Conservation (phyloP, 1,284 basidiomycete species). For the Fomes fomentarius region DNA sequence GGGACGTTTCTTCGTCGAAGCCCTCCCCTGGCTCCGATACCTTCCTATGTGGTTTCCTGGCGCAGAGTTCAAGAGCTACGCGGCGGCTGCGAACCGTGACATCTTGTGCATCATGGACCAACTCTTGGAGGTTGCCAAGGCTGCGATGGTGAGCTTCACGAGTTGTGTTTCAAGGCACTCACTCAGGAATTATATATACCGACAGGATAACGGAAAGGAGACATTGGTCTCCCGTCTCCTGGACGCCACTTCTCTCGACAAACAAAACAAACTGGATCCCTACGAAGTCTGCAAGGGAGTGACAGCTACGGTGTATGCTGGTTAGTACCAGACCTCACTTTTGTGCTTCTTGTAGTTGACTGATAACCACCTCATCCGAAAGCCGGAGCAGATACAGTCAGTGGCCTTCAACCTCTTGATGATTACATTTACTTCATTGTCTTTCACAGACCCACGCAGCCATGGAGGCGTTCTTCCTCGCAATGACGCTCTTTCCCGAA, state of each 20-base stretch:
- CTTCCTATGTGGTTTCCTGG: conserved; percentile 9
- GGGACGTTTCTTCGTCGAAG: conserved; percentile 5
- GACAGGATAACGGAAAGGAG: not conserved
- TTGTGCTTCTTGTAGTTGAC: too few species aligned
- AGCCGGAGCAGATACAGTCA: too few species aligned
- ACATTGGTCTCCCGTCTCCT: not conserved
- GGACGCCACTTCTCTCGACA: not conserved
- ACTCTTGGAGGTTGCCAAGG: conserved; percentile 2
- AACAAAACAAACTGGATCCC: not conserved
- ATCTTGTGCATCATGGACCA: not conserved
- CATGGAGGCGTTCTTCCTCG: conserved; percentile 27
- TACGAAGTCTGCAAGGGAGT: not conserved
- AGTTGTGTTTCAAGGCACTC: too few species aligned
- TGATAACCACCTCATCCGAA: too few species aligned
- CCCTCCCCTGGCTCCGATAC: not conserved
- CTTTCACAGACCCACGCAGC: conserved; percentile 6
- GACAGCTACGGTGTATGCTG: not conserved
- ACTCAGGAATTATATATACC: not conserved
- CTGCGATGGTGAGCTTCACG: not conserved
- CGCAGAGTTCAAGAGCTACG: not conserved
- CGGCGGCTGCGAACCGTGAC: not conserved
- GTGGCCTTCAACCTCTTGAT: too few species aligned
- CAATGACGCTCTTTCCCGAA: conserved; percentile 33
- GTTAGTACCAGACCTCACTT: too few species aligned
- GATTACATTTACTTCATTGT: too few species aligned